Conservation (phyloP, 2,329 filamentous ascomycete genomes). For the Lachnellula hyalina region DNA sequence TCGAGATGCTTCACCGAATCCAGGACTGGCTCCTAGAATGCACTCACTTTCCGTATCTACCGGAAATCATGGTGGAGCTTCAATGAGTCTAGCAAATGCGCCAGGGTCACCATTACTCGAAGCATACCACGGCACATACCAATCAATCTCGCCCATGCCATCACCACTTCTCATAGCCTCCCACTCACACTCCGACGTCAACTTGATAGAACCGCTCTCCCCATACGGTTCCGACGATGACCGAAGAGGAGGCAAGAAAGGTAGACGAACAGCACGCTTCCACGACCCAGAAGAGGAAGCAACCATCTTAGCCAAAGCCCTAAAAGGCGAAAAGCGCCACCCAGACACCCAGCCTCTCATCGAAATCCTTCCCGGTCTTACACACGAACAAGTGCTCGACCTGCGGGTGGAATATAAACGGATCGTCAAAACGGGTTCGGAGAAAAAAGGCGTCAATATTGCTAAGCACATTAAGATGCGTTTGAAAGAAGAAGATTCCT, state of each 20-base stretch:
- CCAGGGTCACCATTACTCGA: slow-evolving; percentile 83
- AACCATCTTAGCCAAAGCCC: slow-evolving; percentile 65
- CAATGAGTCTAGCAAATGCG: slow-evolving; percentile 46
- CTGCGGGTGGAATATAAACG: slow-evolving; percentile 87
- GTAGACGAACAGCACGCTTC: slow-evolving; percentile 62
- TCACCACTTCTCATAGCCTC: slow-evolving; percentile 62
- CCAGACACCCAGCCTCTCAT: slow-evolving; percentile 69
- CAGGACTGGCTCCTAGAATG: slow-evolving; percentile 26
- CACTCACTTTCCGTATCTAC: slow-evolving; percentile 28
- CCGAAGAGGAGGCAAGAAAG: slow-evolving; percentile 34
- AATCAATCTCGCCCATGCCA: slow-evolving; percentile 91
- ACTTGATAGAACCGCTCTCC: slow-evolving; percentile 45
- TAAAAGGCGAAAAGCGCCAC: slow-evolving; percentile 50
- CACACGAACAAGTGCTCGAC: slow-evolving; percentile 81
- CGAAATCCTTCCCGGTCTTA: slow-evolving; percentile 76
- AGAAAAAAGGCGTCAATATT: slow-evolving; percentile 74
- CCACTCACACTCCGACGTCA: slow-evolving; percentile 39
- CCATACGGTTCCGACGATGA: slow-evolving; percentile 47
- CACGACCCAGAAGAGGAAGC: slow-evolving; percentile 82
- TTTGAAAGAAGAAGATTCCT: slow-evolving; percentile 67
- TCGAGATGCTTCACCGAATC: slow-evolving; percentile 22
- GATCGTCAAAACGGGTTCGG: slow-evolving; percentile 70
- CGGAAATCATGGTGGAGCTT: slow-evolving; percentile 22
- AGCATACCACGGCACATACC: slow-evolving; percentile 89
- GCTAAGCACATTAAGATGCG: slow-evolving; percentile 77